Evolutionary conservation across 148 eudicot genomes (phyloP), one percentile per base, ranked within the genome.

Genomic region (Rhododendron vialii): DNA sequence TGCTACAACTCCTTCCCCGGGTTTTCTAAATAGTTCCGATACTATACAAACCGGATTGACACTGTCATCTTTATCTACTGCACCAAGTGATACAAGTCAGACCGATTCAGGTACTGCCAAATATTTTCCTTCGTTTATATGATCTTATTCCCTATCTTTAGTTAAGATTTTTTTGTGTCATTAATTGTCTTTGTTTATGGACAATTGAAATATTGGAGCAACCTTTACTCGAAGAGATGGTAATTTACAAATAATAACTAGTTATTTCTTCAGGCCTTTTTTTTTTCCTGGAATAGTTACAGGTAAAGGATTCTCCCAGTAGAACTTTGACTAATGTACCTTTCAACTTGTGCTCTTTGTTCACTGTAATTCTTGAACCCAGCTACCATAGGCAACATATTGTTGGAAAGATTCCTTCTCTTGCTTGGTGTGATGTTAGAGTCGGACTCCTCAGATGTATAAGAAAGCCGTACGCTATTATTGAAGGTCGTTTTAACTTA

Each of bases 101-200:
- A 77, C 41, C 26, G 86, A 85, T 83, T 83, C 91, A 87, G 94
- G 92, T 91, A 78, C 85, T 28, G 11, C 65, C 57, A 26, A 57
- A 36, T 59, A 33, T 20, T 82, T 1, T 55, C 43, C 77, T 69
- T 82, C 18, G 1, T 75, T 2, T 55, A 47, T 38, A 28, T 38
- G 35, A 57, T 35, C 47, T 84, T 74, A 15, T 51, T 53, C 55
- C 8, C 33, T 22, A 53, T 18, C 38, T 24, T 74, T 47, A 30
- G 1, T 26, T 61, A 17, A 10, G 50, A 43, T 33, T 50, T 20
- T 82, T 13, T 57, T 20, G 11, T 63, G 53, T 15, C 43, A 65
- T 18, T 14, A 26, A 30, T 38, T 63, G 3, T 24, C 33, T 41
- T 13, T 63, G 67, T 82, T 61, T 61, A 63, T 63, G 28, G 35